A percentile compares a stretch with the other conserved stretches of the same genome.
These are phyloP conservation scores for Fusarium sp. DNA, from an alignment of 2,329 filamentous ascomycete genomes.

Conservation along the genomic window DNA sequence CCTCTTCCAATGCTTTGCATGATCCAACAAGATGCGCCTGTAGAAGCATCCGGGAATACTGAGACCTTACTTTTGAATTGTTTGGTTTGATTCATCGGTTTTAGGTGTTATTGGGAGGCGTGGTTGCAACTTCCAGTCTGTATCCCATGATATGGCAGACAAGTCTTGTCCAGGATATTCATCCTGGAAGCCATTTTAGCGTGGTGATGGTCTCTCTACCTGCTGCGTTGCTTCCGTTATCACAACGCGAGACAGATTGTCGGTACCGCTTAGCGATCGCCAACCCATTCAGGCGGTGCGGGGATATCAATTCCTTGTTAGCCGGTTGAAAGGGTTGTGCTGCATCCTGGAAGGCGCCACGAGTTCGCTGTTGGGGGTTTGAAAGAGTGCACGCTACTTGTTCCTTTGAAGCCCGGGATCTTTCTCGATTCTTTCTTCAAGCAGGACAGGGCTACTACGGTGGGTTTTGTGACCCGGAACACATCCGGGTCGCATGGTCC, in stretches of 20 bases:
- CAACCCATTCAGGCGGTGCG: conserved; percentile 40
- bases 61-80: neutral
- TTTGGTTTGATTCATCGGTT: neutral
- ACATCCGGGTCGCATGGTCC: conserved; percentile 19
- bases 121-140: neutral
- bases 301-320: conserved; percentile 29
- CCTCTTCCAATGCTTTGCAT: neutral
- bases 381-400: conserved; percentile 18
- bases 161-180: conserved; percentile 19
- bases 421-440: conserved; percentile 39
- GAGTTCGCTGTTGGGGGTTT: conserved; percentile 22
- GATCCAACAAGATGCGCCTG: neutral
- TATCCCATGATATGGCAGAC: conserved; percentile 17
- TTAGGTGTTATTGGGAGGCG: neutral
- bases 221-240: conserved; percentile 43
- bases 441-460: conserved; percentile 20
- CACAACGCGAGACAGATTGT: conserved; percentile 47
- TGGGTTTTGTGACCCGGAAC: conserved; percentile 22
- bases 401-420: conserved; percentile 22
- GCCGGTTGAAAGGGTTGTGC: conserved; percentile 24
- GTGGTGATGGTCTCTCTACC: conserved; percentile 38
- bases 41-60: neutral
- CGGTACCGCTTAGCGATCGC: conserved; percentile 42
- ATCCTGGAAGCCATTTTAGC: conserved; percentile 38
- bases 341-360: conserved; percentile 24